Evolutionary conservation across 169 alveolate genomes (phyloP), one percentile per base, ranked within the genome.

Genomic region (Plasmodium falciparum): DNA sequence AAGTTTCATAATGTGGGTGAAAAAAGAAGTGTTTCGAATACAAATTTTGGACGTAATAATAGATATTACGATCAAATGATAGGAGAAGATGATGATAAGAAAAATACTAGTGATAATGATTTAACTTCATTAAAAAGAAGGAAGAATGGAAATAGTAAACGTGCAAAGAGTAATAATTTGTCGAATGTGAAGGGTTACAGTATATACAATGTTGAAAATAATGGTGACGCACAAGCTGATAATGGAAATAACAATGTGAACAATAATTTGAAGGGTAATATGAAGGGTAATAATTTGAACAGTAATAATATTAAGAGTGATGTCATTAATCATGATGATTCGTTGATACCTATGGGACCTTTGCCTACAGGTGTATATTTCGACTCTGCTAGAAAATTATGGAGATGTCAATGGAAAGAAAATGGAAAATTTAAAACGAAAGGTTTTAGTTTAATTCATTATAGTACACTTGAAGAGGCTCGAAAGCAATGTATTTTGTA

Each of bases 371-470:
- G 98, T 29, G 98, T 96, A 8, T 96, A 96, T 76, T 95, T 96
- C 54, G 98, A 96, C 80, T 96, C 96, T 59, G 90, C 96, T 12
- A 91, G 98, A 17, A 95, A 95, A 88, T 92, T 96, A 4, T 96
- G 98, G 98, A 89, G 98, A 45, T 96, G 98, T 86, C 98, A 96
- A 88, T 96, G 98, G 98, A 90, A 96, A 29, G 98, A 96, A 85
- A 96, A 96, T 65, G 98, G 98, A 26, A 92, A 96, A 63, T 96
- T 96, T 92, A 91, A 94, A 63, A 96, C 98, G 5, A 96, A 96
- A 54, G 97, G 98, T 24, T 96, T 96, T 63, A 93, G 97, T 13
- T 90, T 96, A 49, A 94, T 94, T 17, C 96, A 94, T 67, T 94
- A 95, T 70, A 88, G 92, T n/a, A 93, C 97, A 3, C 94, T 96